Conservation (phyloP, 192 early-diverging fungal genomes). For the Coemansia sp. region DNA sequence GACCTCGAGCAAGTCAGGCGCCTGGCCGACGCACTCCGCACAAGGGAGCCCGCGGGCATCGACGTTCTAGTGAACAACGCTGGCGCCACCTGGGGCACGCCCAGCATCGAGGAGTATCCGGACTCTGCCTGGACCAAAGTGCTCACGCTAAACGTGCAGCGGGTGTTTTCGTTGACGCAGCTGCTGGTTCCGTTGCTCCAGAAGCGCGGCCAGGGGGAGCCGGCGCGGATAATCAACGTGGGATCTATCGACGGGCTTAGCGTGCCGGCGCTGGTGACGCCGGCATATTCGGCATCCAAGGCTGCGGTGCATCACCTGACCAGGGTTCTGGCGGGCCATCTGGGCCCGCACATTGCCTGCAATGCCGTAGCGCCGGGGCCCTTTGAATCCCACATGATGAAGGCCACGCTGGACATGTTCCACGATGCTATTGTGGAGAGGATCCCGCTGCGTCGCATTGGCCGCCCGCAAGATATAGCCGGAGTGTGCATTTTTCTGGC, state of each 20-base stretch:
- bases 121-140: slow-evolving; percentile 69
- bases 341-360: slow-evolving; percentile 61
- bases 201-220: slow-evolving; percentile 55
- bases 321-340: slow-evolving; percentile 60
- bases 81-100: slow-evolving; percentile 55
- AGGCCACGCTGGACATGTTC: slow-evolving; percentile 55
- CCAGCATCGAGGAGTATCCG: slow-evolving; percentile 54
- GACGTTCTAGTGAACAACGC: slow-evolving; percentile 89
- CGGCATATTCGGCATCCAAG: slow-evolving; percentile 78
- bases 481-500: slow-evolving; percentile 79
- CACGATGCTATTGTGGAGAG: slow-evolving; percentile 54
- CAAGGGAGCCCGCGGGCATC: slow-evolving; percentile 60
- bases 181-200: slow-evolving; percentile 70
- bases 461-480: slow-evolving; percentile 80
- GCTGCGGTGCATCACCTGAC: slow-evolving; percentile 77
- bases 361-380: slow-evolving; percentile 72
- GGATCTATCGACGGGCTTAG: slow-evolving; percentile 69
- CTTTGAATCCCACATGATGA: slow-evolving; percentile 80
- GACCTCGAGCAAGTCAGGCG: slow-evolving; percentile 55
- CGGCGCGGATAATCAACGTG: slow-evolving; percentile 89
- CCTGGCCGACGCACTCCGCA: slow-evolving; percentile 57
- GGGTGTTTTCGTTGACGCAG: slow-evolving; percentile 75
- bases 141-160: slow-evolving; percentile 83
- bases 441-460: slow-evolving; percentile 76
- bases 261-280: slow-evolving; percentile 55